phyloP scores from a whole-genome alignment of 495 filamentous ascomycete genomes.

The Trichoderma erinaceum region DNA sequence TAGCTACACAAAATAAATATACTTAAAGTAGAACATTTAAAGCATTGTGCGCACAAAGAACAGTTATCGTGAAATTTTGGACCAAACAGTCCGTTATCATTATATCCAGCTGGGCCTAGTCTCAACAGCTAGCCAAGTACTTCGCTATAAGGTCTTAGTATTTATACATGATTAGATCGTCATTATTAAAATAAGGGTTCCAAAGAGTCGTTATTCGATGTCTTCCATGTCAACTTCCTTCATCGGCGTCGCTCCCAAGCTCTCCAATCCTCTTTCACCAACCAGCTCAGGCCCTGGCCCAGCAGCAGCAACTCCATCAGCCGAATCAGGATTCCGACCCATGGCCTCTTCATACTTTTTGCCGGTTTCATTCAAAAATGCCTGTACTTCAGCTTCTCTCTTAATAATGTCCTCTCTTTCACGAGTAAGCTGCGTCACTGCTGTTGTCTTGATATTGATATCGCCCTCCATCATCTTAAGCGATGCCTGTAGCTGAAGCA shows the following conservation, averaged over 20 bases:
- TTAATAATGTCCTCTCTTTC: conserved; percentile 52
- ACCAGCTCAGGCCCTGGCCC: conserved; percentile 20
- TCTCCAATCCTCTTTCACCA: conserved; percentile 51
- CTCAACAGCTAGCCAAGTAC: background rate
- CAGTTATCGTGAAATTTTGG: too few relatives aligned
- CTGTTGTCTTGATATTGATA: conserved; percentile 46
- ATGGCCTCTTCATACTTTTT: conserved; percentile 57
- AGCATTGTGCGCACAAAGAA: too few relatives aligned
- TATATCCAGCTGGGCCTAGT: background rate
- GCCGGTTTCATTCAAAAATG: conserved; percentile 71
- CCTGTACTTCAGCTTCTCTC: conserved; percentile 76
- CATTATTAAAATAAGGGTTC: conserved; percentile 2
- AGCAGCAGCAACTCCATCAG: conserved; percentile 15
- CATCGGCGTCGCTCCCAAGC: conserved; percentile 56
- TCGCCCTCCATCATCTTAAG: conserved; percentile 52
- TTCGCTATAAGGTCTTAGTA: background rate
- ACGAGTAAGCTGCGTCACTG: conserved; percentile 52
- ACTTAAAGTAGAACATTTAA: too few relatives aligned
- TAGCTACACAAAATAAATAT: too few relatives aligned
- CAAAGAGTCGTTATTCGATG: conserved; percentile 8
- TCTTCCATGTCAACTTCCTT: conserved; percentile 29
- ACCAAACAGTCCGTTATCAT: background rate
- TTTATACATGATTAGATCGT: conserved; percentile 11
- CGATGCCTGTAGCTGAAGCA: conserved; percentile 45
- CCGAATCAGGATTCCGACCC: conserved; percentile 20